Percentiles rank a stretch among this genome's conserved stretches.
These are phyloP conservation scores for Candida glaebosa DNA, from an alignment of 805 yeast genomes.

Conservation along the genomic window DNA sequence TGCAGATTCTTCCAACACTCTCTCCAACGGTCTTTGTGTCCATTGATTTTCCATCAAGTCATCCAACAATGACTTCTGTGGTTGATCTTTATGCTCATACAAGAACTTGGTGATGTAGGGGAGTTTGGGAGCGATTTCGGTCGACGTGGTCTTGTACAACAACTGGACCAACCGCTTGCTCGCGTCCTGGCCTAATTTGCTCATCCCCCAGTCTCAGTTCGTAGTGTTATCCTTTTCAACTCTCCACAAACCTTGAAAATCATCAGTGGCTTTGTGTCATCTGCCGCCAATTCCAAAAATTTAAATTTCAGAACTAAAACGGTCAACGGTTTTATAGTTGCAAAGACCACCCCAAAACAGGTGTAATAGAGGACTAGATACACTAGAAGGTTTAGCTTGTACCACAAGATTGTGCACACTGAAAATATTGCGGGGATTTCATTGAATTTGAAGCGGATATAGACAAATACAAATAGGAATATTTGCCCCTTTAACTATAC, in stretches of 20 bases:
- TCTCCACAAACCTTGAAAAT: no score
- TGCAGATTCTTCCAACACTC: background rate
- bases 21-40: constrained; percentile 1
- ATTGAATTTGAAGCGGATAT: no score
- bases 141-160: constrained; percentile 4
- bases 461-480: no score
- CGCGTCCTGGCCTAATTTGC: constrained; percentile 1
- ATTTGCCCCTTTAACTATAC: no score
- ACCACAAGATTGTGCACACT: no score
- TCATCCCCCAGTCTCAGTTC: background rate
- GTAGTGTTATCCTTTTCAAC: no score
- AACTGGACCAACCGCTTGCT: constrained; percentile 1
- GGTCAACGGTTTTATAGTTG: no score
- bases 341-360: no score
- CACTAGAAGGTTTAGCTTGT: no score
- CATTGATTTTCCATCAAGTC: constrained; percentile 5
- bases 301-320: background rate
- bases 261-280: constrained; percentile 1
- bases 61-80: constrained; percentile 4
- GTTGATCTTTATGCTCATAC: constrained; percentile 1
- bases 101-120: constrained; percentile 1
- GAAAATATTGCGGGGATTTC: no score
- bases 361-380: no score
- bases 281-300: constrained; percentile 7
- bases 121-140: constrained; percentile 3